Percentiles rank a stretch among this genome's conserved stretches.
These are phyloP conservation scores for Neophaeococcomyces mojaviensis DNA, from an alignment of 2,329 filamentous ascomycete genomes.

Conservation along the genomic window DNA sequence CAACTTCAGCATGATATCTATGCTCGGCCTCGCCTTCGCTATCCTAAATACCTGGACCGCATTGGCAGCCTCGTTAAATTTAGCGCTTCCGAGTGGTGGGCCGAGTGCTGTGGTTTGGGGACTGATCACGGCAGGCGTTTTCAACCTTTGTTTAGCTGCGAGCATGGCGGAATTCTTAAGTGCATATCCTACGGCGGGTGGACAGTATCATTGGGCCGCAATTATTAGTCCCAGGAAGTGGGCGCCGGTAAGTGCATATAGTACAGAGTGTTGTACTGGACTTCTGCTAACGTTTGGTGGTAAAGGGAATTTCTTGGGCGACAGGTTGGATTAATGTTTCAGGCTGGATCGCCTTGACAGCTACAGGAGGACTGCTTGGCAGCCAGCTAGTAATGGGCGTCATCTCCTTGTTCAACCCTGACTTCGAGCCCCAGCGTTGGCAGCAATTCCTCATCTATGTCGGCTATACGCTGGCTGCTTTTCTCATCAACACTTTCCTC, in stretches of 20 bases:
- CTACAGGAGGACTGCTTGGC: constrained; percentile 60
- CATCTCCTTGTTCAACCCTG: constrained; percentile 53
- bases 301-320: constrained; percentile 47
- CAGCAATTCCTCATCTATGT: constrained; percentile 69
- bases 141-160: constrained; percentile 62
- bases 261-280: too few relatives aligned
- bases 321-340: constrained; percentile 52
- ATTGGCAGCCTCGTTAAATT: constrained; percentile 49
- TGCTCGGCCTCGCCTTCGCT: constrained; percentile 56
- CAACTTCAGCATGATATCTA: constrained; percentile 51
- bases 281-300: neutral
- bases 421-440: constrained; percentile 54
- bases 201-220: constrained; percentile 67
- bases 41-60: constrained; percentile 60
- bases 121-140: constrained; percentile 54
- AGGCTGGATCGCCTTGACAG: constrained; percentile 48
- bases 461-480: constrained; percentile 53
- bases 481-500: constrained; percentile 59
- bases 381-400: constrained; percentile 60
- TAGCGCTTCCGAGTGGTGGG: constrained; percentile 63
- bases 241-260: constrained; percentile 50
- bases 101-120: constrained; percentile 66
- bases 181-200: constrained; percentile 54
- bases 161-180: constrained; percentile 66
- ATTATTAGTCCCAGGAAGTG: constrained; percentile 52